Evolutionary conservation across 1,284 basidiomycete species (phyloP).

Genomic region (Melampsora abietis-canadensis): DNA sequence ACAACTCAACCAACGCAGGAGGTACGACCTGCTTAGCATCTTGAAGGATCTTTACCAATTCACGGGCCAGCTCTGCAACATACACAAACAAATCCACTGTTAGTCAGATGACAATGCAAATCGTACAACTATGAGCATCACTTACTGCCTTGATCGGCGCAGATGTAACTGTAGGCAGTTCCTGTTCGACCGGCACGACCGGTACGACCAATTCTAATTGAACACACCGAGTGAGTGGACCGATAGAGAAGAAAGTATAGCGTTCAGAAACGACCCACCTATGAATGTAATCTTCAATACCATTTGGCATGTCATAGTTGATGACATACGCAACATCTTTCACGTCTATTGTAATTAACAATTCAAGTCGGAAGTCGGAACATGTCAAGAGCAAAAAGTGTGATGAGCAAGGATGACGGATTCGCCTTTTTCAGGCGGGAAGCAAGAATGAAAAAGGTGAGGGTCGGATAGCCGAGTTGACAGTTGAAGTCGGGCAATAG

Average conservation of each 20-base stretch:
- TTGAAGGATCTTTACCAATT: slow-evolving; percentile 79
- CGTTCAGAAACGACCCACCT: slow-evolving; percentile 33
- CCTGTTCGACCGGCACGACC: slow-evolving; percentile 60
- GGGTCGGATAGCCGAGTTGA: too few species aligned
- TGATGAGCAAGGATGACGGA: slow-evolving; percentile 1
- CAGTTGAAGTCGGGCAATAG: too few species aligned
- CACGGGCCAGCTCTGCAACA: slow-evolving; percentile 84
- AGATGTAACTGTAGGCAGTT: slow-evolving; percentile 90
- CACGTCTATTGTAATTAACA: slow-evolving; percentile 26
- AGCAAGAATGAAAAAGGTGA: too few species aligned
- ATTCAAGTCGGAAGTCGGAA: too few species aligned
- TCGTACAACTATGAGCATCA: not conserved
- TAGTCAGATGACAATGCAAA: not conserved
- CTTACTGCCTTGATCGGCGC: slow-evolving; percentile 51
- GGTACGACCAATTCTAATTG: slow-evolving; percentile 60
- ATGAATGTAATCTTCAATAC: slow-evolving; percentile 50
- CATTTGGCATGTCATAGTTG: slow-evolving; percentile 49
- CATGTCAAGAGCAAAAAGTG: not conserved
- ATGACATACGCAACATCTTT: slow-evolving; percentile 53
- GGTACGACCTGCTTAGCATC: slow-evolving; percentile 88
- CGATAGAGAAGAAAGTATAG: slow-evolving; percentile 45
- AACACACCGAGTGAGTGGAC: slow-evolving; percentile 36
- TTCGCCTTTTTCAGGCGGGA: too few species aligned
- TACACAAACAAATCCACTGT: slow-evolving; percentile 54
- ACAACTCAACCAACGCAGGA: slow-evolving; percentile 89